phyloP scores from a whole-genome alignment of 768 basidiomycete species.

The Trametes cinnabarina region DNA sequence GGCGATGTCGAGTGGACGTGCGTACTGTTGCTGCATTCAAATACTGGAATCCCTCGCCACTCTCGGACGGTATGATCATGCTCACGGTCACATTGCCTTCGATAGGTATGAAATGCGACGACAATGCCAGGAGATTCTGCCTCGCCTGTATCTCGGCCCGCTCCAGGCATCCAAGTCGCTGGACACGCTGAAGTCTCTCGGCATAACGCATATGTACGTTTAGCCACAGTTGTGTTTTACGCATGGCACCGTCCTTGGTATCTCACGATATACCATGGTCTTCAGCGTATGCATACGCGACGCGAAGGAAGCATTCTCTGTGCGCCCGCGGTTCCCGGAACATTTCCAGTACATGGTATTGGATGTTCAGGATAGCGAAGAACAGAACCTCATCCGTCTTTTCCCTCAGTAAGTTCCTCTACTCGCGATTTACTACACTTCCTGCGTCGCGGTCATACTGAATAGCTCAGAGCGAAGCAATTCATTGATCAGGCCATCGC shows the following conservation, averaged over 20 bases:
- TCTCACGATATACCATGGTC: not conserved
- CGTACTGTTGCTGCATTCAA: slow-evolving; percentile 23
- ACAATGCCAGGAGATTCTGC: slow-evolving; percentile 91
- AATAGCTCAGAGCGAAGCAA: slow-evolving; percentile 62
- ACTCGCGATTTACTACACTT: no score
- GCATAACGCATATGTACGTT: slow-evolving; percentile 79
- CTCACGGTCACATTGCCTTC: not conserved
- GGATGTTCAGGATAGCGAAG: slow-evolving; percentile 89
- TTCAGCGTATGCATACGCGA: slow-evolving; percentile 84
- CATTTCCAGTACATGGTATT: slow-evolving; percentile 75
- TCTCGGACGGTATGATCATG: not conserved
- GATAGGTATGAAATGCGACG: slow-evolving; percentile 89
- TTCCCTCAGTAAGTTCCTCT: slow-evolving; percentile 68
- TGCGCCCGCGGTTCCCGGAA: slow-evolving; percentile 80
- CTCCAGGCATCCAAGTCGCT: slow-evolving; percentile 86
- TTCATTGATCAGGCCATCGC: slow-evolving; percentile 73
- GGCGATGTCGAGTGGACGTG: slow-evolving; percentile 84
- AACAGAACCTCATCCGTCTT: slow-evolving; percentile 89
- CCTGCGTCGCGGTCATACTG: no score
- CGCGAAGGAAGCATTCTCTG: slow-evolving; percentile 86
- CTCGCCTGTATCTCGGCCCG: slow-evolving; percentile 79
- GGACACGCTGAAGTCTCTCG: slow-evolving; percentile 58
- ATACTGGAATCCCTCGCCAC: not conserved
- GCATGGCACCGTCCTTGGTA: no score
- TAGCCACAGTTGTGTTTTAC: not conserved